phyloP scores from a whole-genome alignment of 2,329 filamentous ascomycete species.

The Verticillium zaregamsianum region DNA sequence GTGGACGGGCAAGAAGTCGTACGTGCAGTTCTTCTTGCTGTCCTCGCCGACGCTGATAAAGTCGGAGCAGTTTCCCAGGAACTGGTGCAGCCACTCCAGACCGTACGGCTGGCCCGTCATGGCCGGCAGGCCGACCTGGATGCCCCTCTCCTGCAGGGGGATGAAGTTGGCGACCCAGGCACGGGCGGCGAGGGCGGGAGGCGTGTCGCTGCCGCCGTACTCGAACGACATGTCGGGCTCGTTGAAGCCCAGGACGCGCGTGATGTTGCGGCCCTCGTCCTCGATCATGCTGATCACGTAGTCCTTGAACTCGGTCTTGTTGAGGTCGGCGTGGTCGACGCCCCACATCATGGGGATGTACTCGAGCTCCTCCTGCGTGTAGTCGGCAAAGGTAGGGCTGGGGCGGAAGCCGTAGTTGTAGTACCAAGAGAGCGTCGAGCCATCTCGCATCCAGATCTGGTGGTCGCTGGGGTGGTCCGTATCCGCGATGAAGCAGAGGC shows the following conservation, averaged over 20 bases:
- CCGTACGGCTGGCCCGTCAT: conserved; percentile 60
- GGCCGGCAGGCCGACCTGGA: conserved; percentile 67
- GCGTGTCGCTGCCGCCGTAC: conserved; percentile 60
- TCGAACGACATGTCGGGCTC: conserved; percentile 61
- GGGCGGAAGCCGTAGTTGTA: conserved; percentile 70
- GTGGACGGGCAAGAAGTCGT: conserved; percentile 60
- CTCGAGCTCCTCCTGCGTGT: conserved; percentile 54
- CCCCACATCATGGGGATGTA: conserved; percentile 85
- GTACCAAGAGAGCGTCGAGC: conserved; percentile 71
- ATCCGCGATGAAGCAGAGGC: conserved; percentile 65
- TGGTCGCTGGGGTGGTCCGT: conserved; percentile 55
- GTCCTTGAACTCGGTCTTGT: conserved; percentile 57
- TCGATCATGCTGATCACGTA: conserved; percentile 52
- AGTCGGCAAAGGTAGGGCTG: conserved; percentile 43
- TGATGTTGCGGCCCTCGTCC: conserved; percentile 51
- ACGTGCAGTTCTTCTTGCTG: conserved; percentile 49
- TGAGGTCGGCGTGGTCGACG: conserved; percentile 34
- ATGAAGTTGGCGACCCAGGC: conserved; percentile 70
- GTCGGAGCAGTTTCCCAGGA: conserved; percentile 49
- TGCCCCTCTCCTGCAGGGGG: conserved; percentile 58
- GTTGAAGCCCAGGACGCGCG: conserved; percentile 71
- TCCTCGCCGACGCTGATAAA: conserved; percentile 42
- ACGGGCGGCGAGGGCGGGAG: conserved; percentile 56
- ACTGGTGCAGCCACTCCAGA: conserved; percentile 57
- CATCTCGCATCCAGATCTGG: conserved; percentile 54